Conservation (phyloP, 148 eudicot genomes). For the Fallopia convolvulus region DNA sequence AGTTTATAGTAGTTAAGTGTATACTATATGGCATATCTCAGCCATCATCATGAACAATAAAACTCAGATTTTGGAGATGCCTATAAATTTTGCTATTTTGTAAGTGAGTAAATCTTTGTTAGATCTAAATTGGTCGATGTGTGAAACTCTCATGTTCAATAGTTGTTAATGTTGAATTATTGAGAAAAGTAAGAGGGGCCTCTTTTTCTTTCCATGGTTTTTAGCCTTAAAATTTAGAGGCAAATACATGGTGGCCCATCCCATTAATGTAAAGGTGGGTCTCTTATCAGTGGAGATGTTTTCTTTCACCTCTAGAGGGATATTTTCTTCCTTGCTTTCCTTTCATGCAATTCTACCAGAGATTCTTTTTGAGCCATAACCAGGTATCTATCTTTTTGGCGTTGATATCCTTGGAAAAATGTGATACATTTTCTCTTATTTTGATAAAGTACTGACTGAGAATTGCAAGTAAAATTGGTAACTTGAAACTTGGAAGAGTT, state of each 20-base stretch:
- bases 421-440: background rate
- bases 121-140: conserved; percentile 5
- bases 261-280: background rate
- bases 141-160: background rate
- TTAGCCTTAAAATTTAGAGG: conserved; percentile 4
- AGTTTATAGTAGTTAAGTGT: background rate
- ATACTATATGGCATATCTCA: conserved; percentile 1
- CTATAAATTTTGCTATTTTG: background rate
- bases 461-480: background rate
- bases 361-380: background rate
- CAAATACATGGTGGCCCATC: background rate
- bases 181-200: conserved; percentile 7
- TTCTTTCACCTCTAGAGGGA: conserved; percentile 8
- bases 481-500: background rate
- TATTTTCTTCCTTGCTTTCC: background rate
- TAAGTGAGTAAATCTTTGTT: background rate
- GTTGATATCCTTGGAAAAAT: background rate
- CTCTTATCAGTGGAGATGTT: conserved; percentile 3
- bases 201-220: background rate
- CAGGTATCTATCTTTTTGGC: background rate
- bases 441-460: background rate
- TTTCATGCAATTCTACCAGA: background rate
- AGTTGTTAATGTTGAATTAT: conserved; percentile 8
- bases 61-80: conserved; percentile 1
- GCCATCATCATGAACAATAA: conserved; percentile 8